phyloP scores from a whole-genome alignment of 169 alveolate species.

The Plasmodium cynomolgi region DNA sequence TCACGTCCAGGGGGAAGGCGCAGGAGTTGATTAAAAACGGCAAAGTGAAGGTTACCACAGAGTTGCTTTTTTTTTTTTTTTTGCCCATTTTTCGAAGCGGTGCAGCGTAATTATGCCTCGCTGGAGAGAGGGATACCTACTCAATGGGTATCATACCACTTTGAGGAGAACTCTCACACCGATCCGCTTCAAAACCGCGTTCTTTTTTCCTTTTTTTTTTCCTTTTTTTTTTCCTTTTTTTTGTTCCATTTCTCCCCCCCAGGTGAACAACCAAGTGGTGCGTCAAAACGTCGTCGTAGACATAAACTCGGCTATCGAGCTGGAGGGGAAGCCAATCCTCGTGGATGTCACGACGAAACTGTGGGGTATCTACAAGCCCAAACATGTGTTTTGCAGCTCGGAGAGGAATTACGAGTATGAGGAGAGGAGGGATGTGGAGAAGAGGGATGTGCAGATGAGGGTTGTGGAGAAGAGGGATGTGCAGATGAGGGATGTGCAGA shows the following conservation, averaged over 20 bases:
- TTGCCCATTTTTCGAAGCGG: neutral
- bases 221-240: neutral
- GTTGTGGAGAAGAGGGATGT: too few relatives aligned
- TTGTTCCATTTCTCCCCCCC: neutral
- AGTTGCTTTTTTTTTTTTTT: neutral
- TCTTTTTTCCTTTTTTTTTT: neutral
- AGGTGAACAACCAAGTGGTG: conserved; percentile 60
- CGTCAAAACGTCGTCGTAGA: conserved; percentile 18
- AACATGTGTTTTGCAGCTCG: conserved; percentile 53
- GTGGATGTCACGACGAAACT: conserved; percentile 55
- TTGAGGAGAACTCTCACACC: neutral
- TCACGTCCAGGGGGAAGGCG: conserved; percentile 64
- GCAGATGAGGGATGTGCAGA: too few relatives aligned
- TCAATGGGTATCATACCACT: neutral
- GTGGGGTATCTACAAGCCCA: conserved; percentile 73
- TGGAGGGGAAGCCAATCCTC: conserved; percentile 8
- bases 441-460: too few relatives aligned
- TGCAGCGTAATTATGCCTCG: neutral
- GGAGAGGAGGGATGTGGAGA: conserved; percentile 9
- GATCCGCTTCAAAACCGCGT: neutral
- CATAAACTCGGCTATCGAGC: conserved; percentile 33
- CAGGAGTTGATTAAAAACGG: conserved; percentile 66
- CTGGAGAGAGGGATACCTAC: neutral
- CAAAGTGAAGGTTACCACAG: conserved; percentile 30
- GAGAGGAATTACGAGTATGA: conserved; percentile 60